Percentiles rank a stretch among this genome's conserved stretches.
Evolutionary conservation across 139 green algal species (phyloP).

Genomic region (Volvox africanus): DNA sequence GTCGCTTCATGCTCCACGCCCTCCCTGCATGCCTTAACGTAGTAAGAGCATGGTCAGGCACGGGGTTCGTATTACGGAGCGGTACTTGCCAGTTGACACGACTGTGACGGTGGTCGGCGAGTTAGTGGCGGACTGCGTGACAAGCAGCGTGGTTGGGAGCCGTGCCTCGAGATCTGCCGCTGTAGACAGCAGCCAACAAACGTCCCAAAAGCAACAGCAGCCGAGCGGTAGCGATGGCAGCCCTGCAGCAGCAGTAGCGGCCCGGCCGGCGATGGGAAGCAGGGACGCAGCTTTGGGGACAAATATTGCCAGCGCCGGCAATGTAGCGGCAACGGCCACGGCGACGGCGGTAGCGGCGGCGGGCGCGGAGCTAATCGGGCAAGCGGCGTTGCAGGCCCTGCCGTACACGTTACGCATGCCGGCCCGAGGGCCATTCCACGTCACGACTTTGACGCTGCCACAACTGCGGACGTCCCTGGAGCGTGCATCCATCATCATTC

Average conservation of each 20-base stretch:
- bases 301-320: not conserved
- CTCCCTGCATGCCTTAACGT: too few relatives aligned
- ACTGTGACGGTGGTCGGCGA: slow-evolving; percentile 68
- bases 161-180: too few relatives aligned
- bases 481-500: slow-evolving; percentile 3
- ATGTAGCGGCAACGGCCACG: not conserved
- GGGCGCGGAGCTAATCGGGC: not conserved
- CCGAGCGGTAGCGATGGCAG: not conserved
- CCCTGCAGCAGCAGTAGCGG: not conserved
- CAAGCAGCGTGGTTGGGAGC: too few relatives aligned
- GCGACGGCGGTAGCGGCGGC: not conserved
- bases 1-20: too few relatives aligned
- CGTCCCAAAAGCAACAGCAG: not conserved
- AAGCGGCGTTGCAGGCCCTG: not conserved
- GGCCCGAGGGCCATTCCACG: slow-evolving; percentile 35
- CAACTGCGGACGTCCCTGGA: slow-evolving; percentile 47
- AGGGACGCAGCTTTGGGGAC: too few relatives aligned
- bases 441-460: slow-evolving; percentile 55
- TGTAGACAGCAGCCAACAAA: too few relatives aligned
- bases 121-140: slow-evolving; percentile 24
- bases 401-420: slow-evolving; percentile 56
- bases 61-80: slow-evolving; percentile 62
- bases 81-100: slow-evolving; percentile 61
- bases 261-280: too few relatives aligned
- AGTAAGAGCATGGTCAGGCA: slow-evolving; percentile 61